Evolutionary conservation across 345 rosid genomes (phyloP).

Genomic region (Moricandia arvensis): DNA sequence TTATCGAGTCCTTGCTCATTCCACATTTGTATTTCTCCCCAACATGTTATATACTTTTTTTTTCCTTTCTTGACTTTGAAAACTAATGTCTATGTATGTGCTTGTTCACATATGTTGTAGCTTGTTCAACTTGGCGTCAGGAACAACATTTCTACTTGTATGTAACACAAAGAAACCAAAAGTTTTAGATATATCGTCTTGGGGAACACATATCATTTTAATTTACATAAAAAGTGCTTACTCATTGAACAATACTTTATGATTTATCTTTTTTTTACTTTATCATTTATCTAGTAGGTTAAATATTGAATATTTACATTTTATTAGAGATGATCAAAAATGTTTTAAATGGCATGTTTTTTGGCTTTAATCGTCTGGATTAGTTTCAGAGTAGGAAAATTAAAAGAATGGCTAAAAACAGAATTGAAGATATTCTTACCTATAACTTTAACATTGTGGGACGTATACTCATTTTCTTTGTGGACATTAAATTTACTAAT

Average conservation of each 20-base stretch:
- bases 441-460: too few species aligned
- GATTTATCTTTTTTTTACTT: background rate
- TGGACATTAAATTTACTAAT: background rate
- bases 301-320: background rate
- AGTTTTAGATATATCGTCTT: conserved; percentile 5
- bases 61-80: background rate
- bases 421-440: too few species aligned
- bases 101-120: background rate
- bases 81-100: background rate
- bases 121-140: conserved; percentile 1
- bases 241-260: conserved; percentile 4
- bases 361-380: background rate
- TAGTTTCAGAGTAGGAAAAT: background rate
- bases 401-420: background rate
- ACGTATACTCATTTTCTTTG: background rate
- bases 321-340: background rate
- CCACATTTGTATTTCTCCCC: background rate
- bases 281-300: background rate
- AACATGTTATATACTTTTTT: background rate
- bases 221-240: background rate
- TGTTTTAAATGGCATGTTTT: background rate
- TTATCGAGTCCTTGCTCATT: background rate
- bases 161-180: conserved; percentile 29
- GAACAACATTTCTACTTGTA: background rate
- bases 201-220: conserved; percentile 27